phyloP scores from a whole-genome alignment of 306 rosid species.

The Abrus precatorius region DNA sequence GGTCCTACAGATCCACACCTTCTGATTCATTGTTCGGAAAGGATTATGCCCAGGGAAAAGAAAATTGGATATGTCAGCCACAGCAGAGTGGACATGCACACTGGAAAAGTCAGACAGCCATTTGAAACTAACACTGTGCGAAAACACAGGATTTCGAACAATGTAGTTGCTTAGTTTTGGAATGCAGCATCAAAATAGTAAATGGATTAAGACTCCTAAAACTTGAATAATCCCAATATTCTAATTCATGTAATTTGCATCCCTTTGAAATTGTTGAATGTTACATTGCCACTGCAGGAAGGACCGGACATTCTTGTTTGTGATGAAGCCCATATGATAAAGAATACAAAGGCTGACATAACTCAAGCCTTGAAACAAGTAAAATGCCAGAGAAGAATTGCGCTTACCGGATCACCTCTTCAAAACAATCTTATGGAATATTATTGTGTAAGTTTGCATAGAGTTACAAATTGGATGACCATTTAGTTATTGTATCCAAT shows the following conservation, averaged over 20 bases:
- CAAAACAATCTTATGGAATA: slow-evolving; percentile 99
- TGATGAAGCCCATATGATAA: slow-evolving; percentile 97
- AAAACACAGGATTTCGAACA: slow-evolving; percentile 2
- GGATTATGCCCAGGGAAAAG: neutral
- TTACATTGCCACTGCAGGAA: slow-evolving; percentile 64
- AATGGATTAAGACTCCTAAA: slow-evolving; percentile 35
- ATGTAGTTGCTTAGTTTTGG: slow-evolving; percentile 17
- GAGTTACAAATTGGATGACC: slow-evolving; percentile 27
- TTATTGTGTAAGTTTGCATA: slow-evolving; percentile 79
- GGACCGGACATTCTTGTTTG: slow-evolving; percentile 99
- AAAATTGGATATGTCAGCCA: slow-evolving; percentile 1
- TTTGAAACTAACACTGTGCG: neutral
- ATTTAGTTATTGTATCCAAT: slow-evolving; percentile 24
- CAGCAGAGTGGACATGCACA: slow-evolving; percentile 13
- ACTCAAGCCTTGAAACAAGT: slow-evolving; percentile 98
- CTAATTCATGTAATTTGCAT: slow-evolving; percentile 33
- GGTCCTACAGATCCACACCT: slow-evolving; percentile 10
- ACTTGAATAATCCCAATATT: slow-evolving; percentile 17
- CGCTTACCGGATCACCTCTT: slow-evolving; percentile 96
- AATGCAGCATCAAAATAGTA: neutral
- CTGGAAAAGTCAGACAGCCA: slow-evolving; percentile 17
- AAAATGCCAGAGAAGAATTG: slow-evolving; percentile 96
- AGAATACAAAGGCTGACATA: slow-evolving; percentile 88
- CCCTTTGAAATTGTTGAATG: slow-evolving; percentile 32
- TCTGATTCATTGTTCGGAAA: slow-evolving; percentile 15